Percentiles rank a stretch among this genome's conserved stretches.
phyloP scores from a whole-genome alignment of 2,329 filamentous ascomycete species.

The Pseudophaeomoniella oleicola region DNA sequence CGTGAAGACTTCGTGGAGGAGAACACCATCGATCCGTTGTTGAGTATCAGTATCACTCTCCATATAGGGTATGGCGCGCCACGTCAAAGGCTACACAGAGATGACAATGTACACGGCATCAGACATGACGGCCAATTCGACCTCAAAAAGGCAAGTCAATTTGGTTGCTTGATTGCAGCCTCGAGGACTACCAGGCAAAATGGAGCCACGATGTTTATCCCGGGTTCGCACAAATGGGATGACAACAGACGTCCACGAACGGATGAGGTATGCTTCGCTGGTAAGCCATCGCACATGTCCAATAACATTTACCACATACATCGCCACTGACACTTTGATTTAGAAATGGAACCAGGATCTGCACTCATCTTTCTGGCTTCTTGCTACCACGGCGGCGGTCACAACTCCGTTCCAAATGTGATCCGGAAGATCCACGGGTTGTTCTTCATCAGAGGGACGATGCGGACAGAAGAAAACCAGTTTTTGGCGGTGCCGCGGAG shows the following conservation, averaged over 20 bases:
- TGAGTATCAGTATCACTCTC: constrained; percentile 16
- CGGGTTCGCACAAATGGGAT: constrained; percentile 18
- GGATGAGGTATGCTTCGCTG: constrained; percentile 20
- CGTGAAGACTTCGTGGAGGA: constrained; percentile 12
- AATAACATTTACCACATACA: neutral
- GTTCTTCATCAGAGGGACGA: constrained; percentile 16
- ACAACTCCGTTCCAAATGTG: constrained; percentile 13
- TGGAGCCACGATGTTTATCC: constrained; percentile 19
- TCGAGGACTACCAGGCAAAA: constrained; percentile 15
- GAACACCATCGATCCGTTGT: constrained; percentile 11
- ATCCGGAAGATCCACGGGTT: constrained; percentile 16
- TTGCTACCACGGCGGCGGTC: constrained; percentile 18
- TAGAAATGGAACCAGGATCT: constrained; percentile 21
- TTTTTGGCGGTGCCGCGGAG: constrained; percentile 17
- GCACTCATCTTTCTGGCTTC: constrained; percentile 21
- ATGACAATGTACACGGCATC: constrained; percentile 18
- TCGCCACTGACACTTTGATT: neutral
- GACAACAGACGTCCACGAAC: constrained; percentile 12
- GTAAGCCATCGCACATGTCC: constrained; percentile 6
- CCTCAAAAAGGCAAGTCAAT: constrained; percentile 10
- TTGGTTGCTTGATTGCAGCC: constrained; percentile 17
- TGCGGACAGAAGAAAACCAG: constrained; percentile 21
- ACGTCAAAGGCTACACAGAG: constrained; percentile 16
- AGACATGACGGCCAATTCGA: constrained; percentile 10
- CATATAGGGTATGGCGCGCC: constrained; percentile 17